Evolutionary conservation across 192 early-diverging fungal species (phyloP).

Genomic region (Pecoramyces ruminantium): DNA sequence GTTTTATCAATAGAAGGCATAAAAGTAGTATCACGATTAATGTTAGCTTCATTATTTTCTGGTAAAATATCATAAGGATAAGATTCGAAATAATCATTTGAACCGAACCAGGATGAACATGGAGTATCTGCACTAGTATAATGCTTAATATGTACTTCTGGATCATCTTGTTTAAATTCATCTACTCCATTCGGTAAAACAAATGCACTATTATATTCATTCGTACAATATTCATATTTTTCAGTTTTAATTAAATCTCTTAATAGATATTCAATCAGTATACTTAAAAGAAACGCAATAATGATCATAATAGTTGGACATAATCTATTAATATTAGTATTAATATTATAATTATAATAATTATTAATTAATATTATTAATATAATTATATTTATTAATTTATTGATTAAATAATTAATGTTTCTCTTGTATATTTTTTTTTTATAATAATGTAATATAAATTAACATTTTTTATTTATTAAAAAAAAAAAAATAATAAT

Average conservation of each 20-base stretch:
- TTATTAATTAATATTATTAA: no score
- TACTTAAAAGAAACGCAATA: not conserved
- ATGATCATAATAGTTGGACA: not conserved
- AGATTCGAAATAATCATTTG: not conserved
- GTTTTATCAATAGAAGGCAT: not conserved
- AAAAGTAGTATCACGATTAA: not conserved
- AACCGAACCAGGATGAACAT: not conserved
- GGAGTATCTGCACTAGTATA: not conserved
- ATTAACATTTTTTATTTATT: no score
- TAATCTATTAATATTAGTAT: no score
- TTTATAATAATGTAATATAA: no score
- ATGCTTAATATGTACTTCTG: not conserved
- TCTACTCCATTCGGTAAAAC: not conserved
- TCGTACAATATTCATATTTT: not conserved
- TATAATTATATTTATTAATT: no score
- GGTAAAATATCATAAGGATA: not conserved
- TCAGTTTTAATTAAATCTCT: not conserved
- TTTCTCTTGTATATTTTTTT: no score
- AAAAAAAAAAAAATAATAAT: no score
- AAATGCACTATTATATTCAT: not conserved
- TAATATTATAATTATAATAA: no score
- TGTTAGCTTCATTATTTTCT: not conserved
- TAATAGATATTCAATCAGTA: not conserved
- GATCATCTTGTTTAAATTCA: not conserved
- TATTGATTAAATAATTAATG: no score